Evolutionary conservation across 106 monocot species (phyloP), one percentile per base, ranked within the genome.

Genomic region (Iris macrosiphon): DNA sequence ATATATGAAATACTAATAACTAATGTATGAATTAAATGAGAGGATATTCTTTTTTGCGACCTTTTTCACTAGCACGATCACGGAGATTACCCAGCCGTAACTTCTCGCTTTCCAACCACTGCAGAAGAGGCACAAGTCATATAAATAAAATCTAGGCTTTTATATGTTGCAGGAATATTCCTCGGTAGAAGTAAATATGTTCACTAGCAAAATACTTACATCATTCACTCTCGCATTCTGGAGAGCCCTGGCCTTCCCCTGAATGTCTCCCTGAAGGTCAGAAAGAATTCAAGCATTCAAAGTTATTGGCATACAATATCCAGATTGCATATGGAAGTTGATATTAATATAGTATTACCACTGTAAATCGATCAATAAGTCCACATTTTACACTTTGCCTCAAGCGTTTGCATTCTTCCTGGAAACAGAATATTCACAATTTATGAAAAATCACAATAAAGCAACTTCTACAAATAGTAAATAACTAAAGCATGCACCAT

Each of bases 381-480:
- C 85, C 89, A 67, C 67, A 90, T 70, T 90, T 96, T 49, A 96
- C 90, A 74, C 96, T 96, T 49, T 96, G 96, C 13, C 96, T 68
- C 38, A 96, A 73, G 14, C 96, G 72, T 38, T 80, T 86, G 79
- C 96, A 96, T 63, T 96, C 96, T 61, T 96, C 96, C 96, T 96
- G 66, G 12, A 75, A 71, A 69, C 30, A 52, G 35, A 42, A 56
- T 15, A 70, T 21, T 48, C 25, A 46, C 8, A 7, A 50, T 8
- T 49, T 20, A 70, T 6, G 48, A 68, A 10, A 63, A 57, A 44
- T 14, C 25, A 20, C 21, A 59, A 34, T 54, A 2, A 12, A 29
- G n/a, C n/a, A n/a, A n/a, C n/a, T n/a, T n/a, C n/a, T n/a, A n/a
- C n/a, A n/a, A n/a, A n/a, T n/a, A n/a, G n/a, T n/a, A n/a, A n/a